These are phyloP conservation scores for Penicillium daleae DNA, from an alignment of 495 filamentous ascomycete species.

Conservation along the genomic window DNA sequence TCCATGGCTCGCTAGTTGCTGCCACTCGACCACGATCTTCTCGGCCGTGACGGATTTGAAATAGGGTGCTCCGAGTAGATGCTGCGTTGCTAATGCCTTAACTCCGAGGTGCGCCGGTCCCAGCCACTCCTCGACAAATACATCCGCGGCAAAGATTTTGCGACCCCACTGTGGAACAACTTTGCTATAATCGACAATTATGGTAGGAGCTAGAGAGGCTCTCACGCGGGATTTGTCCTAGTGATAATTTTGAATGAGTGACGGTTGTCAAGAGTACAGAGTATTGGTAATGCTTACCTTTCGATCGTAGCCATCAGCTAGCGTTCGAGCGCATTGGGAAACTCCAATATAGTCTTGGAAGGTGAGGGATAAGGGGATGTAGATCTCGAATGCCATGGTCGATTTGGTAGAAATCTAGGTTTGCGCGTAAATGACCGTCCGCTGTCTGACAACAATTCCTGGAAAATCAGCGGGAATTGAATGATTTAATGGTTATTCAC, in stretches of 20 bases:
- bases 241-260: neutral
- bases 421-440: too few species aligned
- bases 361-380: constrained; percentile 26
- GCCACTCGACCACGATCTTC: constrained; percentile 33
- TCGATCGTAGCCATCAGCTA: constrained; percentile 34
- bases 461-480: neutral
- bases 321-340: constrained; percentile 26
- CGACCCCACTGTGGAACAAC: neutral
- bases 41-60: constrained; percentile 28
- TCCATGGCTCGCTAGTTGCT: constrained; percentile 32
- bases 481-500: neutral
- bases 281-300: constrained; percentile 18
- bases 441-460: too few species aligned
- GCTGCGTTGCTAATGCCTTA: constrained; percentile 33
- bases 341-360: constrained; percentile 34
- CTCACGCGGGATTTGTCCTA: neutral
- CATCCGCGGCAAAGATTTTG: constrained; percentile 11
- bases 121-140: constrained; percentile 30
- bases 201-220: neutral
- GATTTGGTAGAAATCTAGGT: neutral
- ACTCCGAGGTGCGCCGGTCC: constrained; percentile 25
- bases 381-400: constrained; percentile 24
- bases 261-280: too few species aligned
- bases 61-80: constrained; percentile 32
- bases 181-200: constrained; percentile 1